Percentiles rank a stretch among this genome's conserved stretches.
Evolutionary conservation across 2,329 filamentous ascomycete genomes (phyloP).

Genomic region (Fusarium compactum): DNA sequence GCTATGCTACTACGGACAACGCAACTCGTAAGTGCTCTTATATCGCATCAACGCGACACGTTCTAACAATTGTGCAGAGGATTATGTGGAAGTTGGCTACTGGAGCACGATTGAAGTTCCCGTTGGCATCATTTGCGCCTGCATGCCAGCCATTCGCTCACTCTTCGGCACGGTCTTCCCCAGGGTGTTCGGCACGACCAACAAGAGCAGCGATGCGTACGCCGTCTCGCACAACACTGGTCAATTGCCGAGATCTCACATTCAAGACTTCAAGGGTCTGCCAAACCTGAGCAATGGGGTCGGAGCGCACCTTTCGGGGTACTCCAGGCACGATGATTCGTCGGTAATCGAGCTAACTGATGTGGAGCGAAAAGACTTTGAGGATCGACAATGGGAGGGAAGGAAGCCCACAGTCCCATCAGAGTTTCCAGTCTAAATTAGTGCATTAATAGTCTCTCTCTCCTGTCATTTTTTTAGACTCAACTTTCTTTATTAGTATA

Average conservation of each 20-base stretch:
- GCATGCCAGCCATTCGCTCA: constrained; percentile 45
- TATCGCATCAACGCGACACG: rapidly evolving
- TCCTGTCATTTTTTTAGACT: not conserved
- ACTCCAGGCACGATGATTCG: constrained; percentile 4
- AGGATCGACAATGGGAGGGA: constrained; percentile 3
- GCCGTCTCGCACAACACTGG: constrained; percentile 15
- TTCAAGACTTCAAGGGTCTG: not conserved
- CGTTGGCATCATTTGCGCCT: constrained; percentile 49
- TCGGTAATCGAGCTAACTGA: constrained; percentile 16
- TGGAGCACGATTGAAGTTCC: constrained; percentile 50
- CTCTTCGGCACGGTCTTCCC: constrained; percentile 33
- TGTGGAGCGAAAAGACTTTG: not conserved
- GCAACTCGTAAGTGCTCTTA: constrained; percentile 6
- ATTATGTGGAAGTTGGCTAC: constrained; percentile 42
- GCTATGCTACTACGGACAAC: constrained; percentile 27
- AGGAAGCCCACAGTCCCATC: constrained; percentile 2
- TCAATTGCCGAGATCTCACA: not conserved
- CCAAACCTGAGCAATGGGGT: not conserved
- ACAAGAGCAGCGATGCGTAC: constrained; percentile 23
- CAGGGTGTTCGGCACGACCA: constrained; percentile 33
- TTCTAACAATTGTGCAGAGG: constrained; percentile 29
- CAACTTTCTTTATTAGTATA: not conserved
- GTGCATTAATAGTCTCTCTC: not conserved
- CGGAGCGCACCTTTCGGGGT: not conserved
- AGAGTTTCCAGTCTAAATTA: constrained; percentile 9